Evolutionary conservation across 2,329 filamentous ascomycete species (phyloP).

Genomic region (Sphaerulina vaccinii): DNA sequence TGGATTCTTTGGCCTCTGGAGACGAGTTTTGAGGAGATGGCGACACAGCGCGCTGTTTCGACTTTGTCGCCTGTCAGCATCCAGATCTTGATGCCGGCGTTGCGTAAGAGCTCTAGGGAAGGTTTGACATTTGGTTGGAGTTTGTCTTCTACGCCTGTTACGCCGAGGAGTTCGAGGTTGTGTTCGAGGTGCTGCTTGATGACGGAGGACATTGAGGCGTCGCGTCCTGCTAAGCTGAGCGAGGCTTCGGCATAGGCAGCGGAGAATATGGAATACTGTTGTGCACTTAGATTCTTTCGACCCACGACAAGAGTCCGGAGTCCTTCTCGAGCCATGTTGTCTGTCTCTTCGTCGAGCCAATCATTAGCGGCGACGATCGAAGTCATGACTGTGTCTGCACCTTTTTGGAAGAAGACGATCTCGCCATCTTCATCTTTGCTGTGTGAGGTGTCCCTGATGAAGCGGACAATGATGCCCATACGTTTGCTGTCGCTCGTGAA

Average conservation of each 20-base stretch:
- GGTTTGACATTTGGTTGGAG: slow-evolving; percentile 94
- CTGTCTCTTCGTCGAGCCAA: slow-evolving; percentile 97
- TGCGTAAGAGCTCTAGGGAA: slow-evolving; percentile 88
- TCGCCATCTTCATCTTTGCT: slow-evolving; percentile 61
- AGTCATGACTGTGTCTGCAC: slow-evolving; percentile 97
- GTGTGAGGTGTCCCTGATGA: slow-evolving; percentile 56
- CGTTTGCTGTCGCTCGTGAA: slow-evolving; percentile 97
- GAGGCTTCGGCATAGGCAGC: slow-evolving; percentile 74
- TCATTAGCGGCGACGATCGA: slow-evolving; percentile 92
- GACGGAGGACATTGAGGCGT: slow-evolving; percentile 76
- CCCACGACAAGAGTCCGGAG: slow-evolving; percentile 91
- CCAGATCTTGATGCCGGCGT: slow-evolving; percentile 98
- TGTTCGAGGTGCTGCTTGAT: slow-evolving; percentile 79
- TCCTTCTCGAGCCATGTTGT: slow-evolving; percentile 98
- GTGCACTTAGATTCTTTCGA: slow-evolving; percentile 75
- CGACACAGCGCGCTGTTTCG: slow-evolving; percentile 93
- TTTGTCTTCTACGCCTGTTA: slow-evolving; percentile 97
- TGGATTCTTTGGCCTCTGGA: slow-evolving; percentile 93
- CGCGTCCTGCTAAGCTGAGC: slow-evolving; percentile 74
- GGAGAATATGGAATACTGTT: slow-evolving; percentile 80
- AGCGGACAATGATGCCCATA: slow-evolving; percentile 95
- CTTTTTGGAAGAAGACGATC: slow-evolving; percentile 98
- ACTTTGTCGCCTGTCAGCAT: slow-evolving; percentile 99
- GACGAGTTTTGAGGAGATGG: slow-evolving; percentile 90
- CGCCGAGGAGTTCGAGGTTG: slow-evolving; percentile 89